Conservation (phyloP, 352 stramenopile genomes). For the Globisporangium takayamanum region DNA sequence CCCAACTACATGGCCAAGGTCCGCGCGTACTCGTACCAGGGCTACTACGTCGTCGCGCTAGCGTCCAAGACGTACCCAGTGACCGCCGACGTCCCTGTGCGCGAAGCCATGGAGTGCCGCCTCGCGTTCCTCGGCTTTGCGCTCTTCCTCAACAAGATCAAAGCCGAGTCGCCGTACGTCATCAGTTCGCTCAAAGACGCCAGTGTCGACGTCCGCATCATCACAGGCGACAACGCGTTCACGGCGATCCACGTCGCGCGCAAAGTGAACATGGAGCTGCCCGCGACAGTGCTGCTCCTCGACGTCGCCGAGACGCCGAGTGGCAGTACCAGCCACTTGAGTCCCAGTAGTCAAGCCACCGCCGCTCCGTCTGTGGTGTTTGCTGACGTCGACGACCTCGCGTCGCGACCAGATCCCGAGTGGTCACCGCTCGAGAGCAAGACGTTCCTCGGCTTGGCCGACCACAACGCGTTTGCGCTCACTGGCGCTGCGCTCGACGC, state of each 20-base stretch:
- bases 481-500: conserved; percentile 55
- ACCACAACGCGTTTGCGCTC: conserved; percentile 59
- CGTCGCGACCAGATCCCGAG: conserved; percentile 14
- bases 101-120: conserved; percentile 73
- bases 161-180: conserved; percentile 75
- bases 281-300: conserved; percentile 44
- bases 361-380: conserved; percentile 26
- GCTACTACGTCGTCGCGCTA: conserved; percentile 79
- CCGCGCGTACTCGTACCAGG: conserved; percentile 62
- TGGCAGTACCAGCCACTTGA: neutral
- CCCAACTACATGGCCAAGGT: conserved; percentile 59
- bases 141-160: conserved; percentile 89
- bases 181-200: conserved; percentile 71
- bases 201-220: conserved; percentile 77
- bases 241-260: conserved; percentile 67
- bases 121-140: conserved; percentile 81
- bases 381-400: conserved; percentile 53
- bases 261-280: conserved; percentile 69
- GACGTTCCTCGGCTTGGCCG: conserved; percentile 40
- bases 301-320: conserved; percentile 17
- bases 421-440: conserved; percentile 39
- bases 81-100: conserved; percentile 34
- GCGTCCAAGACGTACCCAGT: conserved; percentile 53
- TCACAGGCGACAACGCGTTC: conserved; percentile 86
- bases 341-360: neutral